phyloP scores from a whole-genome alignment of 208 protist species.

The Angomonas desouzai region DNA sequence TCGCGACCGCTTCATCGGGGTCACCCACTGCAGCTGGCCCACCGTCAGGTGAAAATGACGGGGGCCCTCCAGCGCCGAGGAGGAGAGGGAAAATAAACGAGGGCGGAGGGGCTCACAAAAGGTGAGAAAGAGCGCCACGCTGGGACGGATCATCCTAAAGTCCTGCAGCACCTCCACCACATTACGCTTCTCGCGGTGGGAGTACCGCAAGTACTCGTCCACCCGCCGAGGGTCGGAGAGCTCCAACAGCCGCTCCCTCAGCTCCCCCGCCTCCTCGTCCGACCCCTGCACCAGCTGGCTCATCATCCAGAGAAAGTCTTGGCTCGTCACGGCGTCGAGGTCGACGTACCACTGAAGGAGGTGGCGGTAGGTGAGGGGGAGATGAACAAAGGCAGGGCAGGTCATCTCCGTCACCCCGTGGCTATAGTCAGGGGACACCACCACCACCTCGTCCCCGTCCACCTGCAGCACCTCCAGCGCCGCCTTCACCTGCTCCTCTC shows the following conservation, averaged over 20 bases:
- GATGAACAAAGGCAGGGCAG: conserved; percentile 46
- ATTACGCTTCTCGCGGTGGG: conserved; percentile 85
- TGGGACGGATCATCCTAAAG: conserved; percentile 48
- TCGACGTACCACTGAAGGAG: conserved; percentile 75
- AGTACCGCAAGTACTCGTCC: conserved; percentile 76
- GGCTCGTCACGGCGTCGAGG: conserved; percentile 67
- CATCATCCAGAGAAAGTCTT: conserved; percentile 81
- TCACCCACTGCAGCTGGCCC: conserved; percentile 67
- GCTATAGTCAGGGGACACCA: conserved; percentile 38
- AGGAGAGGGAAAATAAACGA: conserved; percentile 77
- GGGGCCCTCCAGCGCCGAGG: conserved; percentile 41
- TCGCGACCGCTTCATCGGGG: conserved; percentile 67
- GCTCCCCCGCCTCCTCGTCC: conserved; percentile 18
- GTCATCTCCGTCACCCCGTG: conserved; percentile 47
- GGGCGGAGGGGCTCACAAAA: conserved; percentile 63
- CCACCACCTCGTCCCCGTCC: conserved; percentile 38
- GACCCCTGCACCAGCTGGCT: conserved; percentile 33
- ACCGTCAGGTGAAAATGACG: conserved; percentile 49
- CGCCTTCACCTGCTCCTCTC: conserved; percentile 36
- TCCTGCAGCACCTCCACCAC: conserved; percentile 83
- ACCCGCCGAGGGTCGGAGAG: conserved; percentile 45
- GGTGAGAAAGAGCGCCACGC: conserved; percentile 56
- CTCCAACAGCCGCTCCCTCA: conserved; percentile 69
- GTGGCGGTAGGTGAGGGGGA: conserved; percentile 35
- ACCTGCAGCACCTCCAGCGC: conserved; percentile 36